Evolutionary conservation across 805 yeast species (phyloP), one percentile per base, ranked within the genome.

Genomic region (Candida pini): DNA sequence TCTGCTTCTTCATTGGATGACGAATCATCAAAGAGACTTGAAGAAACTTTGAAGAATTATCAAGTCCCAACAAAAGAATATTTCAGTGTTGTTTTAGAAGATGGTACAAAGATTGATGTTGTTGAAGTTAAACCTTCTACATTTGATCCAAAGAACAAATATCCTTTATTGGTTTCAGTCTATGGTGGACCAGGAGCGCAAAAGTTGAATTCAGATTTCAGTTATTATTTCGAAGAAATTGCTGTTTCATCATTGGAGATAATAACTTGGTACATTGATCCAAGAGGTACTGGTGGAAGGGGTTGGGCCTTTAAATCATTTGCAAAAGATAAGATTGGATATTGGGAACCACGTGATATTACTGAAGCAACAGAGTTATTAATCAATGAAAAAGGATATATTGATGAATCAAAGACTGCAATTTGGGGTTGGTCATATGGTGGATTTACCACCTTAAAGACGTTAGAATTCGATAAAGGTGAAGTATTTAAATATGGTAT

Each of bases 341-440:
- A 71, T 43, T 81, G 84, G 81, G 95, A 84, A 51, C 82, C 89
- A 6, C 60, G 80, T 31, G 95, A 84, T 54, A 60, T 84, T 10
- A 66, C 71, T 0, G 64, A 63, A 4, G 69, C 76, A 0, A 68
- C 76, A 0, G 57, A 71, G 26, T 64, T 63, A 23, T 78, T 76
- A 52, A 68, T 82, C 6, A 39, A 59, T 16, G 58, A 57, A 6
- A 64, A 64, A 37, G 51, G 60, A 8, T 69, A 69, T 40, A 66
- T 84, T 14, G 81, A 82, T 50, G 46, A 47, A 3, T 63, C 68
- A 1, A 64, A 64, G 40, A 78, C 86, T 9, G 94, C 95, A 0
- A 75, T 90, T 36, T 92, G 97, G 90, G 98, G 98, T 7, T 92
- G 98, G 98, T 84, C 95, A 16, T 92, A 90, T 55, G 98, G 98